Evolutionary conservation across 495 filamentous ascomycete genomes (phyloP).

Genomic region (Pyrenopolyporus hunteri): DNA sequence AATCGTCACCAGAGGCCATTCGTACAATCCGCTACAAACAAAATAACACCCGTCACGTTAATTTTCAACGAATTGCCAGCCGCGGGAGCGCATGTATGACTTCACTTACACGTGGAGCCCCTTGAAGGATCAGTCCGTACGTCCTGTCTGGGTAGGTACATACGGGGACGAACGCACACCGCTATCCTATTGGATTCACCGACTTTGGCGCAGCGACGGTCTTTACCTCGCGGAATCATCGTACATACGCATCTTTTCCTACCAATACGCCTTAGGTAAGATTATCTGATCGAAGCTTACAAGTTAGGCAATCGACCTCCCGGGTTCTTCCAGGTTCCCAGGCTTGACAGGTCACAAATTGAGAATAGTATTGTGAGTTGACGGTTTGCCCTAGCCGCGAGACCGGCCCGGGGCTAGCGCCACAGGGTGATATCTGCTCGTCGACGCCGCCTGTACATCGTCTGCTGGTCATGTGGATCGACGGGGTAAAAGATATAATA

Average conservation of each 20-base stretch:
- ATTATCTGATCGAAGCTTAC: not conserved
- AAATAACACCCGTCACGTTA: not conserved
- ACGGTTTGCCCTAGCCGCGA: constrained; percentile 25
- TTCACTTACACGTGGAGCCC: constrained; percentile 36
- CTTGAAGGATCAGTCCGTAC: constrained; percentile 15
- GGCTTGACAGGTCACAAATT: constrained; percentile 30
- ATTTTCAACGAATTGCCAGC: constrained; percentile 11
- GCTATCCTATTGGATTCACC: constrained; percentile 32
- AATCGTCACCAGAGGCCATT: not conserved
- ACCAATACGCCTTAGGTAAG: constrained; percentile 10
- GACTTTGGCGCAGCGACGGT: constrained; percentile 22
- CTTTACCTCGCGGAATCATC: constrained; percentile 5
- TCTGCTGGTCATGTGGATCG: constrained; percentile 32
- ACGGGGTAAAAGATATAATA: not conserved
- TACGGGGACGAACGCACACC: constrained; percentile 19
- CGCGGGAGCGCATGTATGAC: constrained; percentile 24
- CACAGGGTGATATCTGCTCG: constrained; percentile 26
- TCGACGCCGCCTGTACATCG: constrained; percentile 34
- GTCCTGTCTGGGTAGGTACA: not conserved
- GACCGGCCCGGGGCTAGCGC: constrained; percentile 26
- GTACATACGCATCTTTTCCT: not conserved
- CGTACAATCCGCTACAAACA: not conserved
- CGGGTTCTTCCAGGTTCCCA: constrained; percentile 24
- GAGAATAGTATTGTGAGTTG: constrained; percentile 28
- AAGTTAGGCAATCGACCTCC: constrained; percentile 11